Evolutionary conservation across 139 green algal genomes (phyloP).

Genomic region (Auxenochlorella pyrenoidosa): DNA sequence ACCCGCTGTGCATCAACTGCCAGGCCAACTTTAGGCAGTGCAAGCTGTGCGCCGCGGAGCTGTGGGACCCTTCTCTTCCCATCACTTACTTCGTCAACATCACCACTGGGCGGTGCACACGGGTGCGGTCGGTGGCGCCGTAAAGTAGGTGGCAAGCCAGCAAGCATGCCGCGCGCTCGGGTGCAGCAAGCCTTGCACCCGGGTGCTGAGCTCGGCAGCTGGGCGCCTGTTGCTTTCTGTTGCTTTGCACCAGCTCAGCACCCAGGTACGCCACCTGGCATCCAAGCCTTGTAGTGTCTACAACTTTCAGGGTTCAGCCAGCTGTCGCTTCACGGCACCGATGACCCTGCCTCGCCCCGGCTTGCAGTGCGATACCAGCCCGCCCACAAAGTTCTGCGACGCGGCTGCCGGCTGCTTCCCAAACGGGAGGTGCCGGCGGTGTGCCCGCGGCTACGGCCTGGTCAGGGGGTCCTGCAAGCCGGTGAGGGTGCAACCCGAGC

Average conservation of each 20-base stretch:
- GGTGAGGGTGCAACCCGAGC: background rate
- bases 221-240: too few species aligned
- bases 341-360: too few species aligned
- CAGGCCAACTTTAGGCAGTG: background rate
- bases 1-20: background rate
- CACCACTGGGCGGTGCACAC: background rate
- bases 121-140: background rate
- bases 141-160: too few species aligned
- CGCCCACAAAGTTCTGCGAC: background rate
- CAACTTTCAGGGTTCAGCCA: too few species aligned
- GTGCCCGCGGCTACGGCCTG: background rate
- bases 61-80: background rate
- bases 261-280: too few species aligned
- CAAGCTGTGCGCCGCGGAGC: background rate
- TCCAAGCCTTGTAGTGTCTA: too few species aligned
- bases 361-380: background rate
- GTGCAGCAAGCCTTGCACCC: too few species aligned
- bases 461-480: background rate
- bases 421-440: background rate
- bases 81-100: background rate
- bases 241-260: too few species aligned
- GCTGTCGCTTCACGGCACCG: too few species aligned
- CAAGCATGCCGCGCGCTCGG: too few species aligned
- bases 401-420: background rate
- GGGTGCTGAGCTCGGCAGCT: too few species aligned